These are phyloP conservation scores for Ramaria sp. DNA, from an alignment of 768 basidiomycete species.

Conservation along the genomic window DNA sequence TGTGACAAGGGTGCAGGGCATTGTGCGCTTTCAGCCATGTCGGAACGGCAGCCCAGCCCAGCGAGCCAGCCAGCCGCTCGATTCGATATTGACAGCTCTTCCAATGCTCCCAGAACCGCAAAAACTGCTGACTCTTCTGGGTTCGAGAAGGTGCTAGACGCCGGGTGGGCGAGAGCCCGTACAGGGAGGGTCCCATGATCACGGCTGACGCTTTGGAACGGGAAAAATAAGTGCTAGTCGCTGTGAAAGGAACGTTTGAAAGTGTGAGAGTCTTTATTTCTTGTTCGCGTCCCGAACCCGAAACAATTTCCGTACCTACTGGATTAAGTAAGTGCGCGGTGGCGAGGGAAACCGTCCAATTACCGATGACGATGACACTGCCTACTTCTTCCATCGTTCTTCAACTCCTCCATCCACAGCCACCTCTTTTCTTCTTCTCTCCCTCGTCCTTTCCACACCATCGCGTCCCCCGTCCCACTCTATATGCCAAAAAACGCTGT, in stretches of 20 bases:
- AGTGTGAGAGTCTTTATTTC: neutral
- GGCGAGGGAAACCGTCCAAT: neutral
- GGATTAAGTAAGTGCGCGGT: neutral
- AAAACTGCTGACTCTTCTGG: neutral
- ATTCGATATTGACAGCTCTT: neutral
- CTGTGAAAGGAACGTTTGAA: neutral
- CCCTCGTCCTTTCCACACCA: neutral
- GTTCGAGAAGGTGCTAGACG: neutral
- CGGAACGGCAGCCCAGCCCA: neutral
- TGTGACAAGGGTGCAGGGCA: neutral
- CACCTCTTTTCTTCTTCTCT: conserved; percentile 1
- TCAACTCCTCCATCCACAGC: neutral
- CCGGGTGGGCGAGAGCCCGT: neutral
- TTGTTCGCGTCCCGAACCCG: neutral
- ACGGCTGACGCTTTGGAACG: neutral
- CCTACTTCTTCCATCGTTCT: conserved; percentile 1
- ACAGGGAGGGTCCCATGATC: neutral
- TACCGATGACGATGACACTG: neutral
- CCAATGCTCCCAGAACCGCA: neutral
- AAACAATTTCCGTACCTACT: neutral
- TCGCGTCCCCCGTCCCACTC: no score
- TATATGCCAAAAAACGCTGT: neutral
- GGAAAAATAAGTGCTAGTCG: neutral
- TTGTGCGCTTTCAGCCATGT: neutral
- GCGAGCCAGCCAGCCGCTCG: neutral